These are phyloP conservation scores for Lachnellula subtilissima DNA, from an alignment of 2,329 filamentous ascomycete species.

Conservation along the genomic window DNA sequence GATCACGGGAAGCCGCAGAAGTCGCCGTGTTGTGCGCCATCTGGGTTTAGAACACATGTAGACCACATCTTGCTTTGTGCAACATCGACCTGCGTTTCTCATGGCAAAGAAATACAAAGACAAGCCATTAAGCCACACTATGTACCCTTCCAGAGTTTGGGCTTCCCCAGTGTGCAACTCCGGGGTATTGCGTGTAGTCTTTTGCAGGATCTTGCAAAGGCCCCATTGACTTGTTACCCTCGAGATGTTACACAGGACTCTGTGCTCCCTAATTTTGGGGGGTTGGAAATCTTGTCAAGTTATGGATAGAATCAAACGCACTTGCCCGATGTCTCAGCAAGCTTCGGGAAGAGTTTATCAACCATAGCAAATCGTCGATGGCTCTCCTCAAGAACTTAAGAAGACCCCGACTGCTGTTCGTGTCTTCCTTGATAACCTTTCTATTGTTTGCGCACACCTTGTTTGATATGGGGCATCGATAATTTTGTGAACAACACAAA, in stretches of 20 bases:
- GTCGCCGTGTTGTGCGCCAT: neutral
- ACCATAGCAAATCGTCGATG: neutral
- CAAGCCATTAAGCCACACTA: neutral
- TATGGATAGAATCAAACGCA: neutral
- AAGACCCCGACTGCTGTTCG: neutral
- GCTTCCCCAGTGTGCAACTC: slow-evolving; percentile 9
- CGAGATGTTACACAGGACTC: neutral
- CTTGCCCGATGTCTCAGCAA: neutral
- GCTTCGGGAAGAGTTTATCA: neutral
- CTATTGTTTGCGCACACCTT: neutral
- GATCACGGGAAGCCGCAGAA: neutral
- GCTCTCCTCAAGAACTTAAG: neutral
- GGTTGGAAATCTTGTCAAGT: neutral
- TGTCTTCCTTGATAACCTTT: neutral
- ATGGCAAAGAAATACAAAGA: neutral
- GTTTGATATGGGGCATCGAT: neutral
- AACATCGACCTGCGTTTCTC: neutral
- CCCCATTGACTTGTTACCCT: neutral
- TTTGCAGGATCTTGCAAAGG: slow-evolving; percentile 12
- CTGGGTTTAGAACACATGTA: neutral
- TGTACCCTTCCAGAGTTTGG: slow-evolving; percentile 13
- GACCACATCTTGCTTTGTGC: neutral
- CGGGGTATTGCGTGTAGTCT: slow-evolving; percentile 13
- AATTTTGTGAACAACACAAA: neutral
- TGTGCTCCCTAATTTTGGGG: neutral